These are phyloP conservation scores for Pneumocystis canis DNA, from an alignment of 1,139 yeast species.

Conservation along the genomic window DNA sequence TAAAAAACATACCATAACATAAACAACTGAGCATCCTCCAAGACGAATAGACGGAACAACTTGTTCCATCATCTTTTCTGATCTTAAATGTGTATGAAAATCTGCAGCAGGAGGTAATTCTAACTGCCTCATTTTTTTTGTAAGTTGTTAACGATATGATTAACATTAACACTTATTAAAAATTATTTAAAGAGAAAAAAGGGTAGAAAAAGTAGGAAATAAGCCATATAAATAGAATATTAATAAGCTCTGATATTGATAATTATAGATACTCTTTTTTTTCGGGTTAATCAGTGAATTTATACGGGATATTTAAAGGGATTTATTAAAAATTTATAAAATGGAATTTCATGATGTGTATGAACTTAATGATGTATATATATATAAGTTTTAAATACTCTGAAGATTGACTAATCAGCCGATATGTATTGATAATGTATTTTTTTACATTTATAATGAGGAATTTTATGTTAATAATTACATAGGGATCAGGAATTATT, in stretches of 20 bases:
- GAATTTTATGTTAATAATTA: not conserved
- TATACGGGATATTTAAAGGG: not conserved
- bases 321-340: not conserved
- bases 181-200: not conserved
- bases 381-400: not conserved
- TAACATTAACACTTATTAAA: not conserved
- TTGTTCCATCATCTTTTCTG: slow-evolving; percentile 80
- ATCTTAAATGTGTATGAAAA: slow-evolving; percentile 90
- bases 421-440: slow-evolving; percentile 7
- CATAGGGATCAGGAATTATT: slow-evolving; percentile 64
- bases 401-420: slow-evolving; percentile 5
- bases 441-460: not conserved
- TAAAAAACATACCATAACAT: slow-evolving; percentile 43
- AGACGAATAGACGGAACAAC: slow-evolving; percentile 78
- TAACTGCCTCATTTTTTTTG: not conserved
- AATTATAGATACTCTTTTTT: too few species aligned
- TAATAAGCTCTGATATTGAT: too few species aligned
- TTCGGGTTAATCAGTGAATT: not conserved
- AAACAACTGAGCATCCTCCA: slow-evolving; percentile 85
- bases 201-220: too few species aligned
- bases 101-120: slow-evolving; percentile 49
- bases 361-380: not conserved
- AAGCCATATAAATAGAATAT: too few species aligned
- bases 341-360: not conserved
- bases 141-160: not conserved